Conservation (phyloP, 257 asterid genomes). For the Gynochthodes officinalis region DNA sequence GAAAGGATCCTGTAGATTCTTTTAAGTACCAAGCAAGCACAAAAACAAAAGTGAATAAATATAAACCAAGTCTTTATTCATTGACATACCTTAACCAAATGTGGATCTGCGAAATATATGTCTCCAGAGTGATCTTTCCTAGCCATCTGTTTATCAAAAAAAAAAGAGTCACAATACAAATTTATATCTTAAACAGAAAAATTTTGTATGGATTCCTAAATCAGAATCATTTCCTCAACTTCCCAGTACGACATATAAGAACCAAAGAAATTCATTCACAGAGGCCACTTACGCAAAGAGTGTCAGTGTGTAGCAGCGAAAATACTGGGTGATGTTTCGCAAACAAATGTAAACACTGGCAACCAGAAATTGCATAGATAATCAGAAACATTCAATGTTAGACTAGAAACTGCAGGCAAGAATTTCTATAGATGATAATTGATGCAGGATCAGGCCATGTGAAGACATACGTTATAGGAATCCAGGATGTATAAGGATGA, state of each 20-base stretch:
- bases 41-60: background rate
- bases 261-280: background rate
- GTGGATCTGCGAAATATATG: conserved; percentile 83
- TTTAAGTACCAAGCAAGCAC: background rate
- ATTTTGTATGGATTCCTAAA: conserved; percentile 9
- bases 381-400: background rate
- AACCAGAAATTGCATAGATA: conserved; percentile 20
- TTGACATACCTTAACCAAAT: conserved; percentile 80
- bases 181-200: background rate
- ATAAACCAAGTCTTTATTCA: background rate
- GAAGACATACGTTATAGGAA: conserved; percentile 68
- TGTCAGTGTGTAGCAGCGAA: conserved; percentile 78
- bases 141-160: conserved; percentile 64
- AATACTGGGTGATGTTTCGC: conserved; percentile 76
- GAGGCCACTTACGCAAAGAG: conserved; percentile 77
- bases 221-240: background rate
- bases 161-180: conserved; percentile 2
- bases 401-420: conserved; percentile 9
- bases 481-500: conserved; percentile 98
- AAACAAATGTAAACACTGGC: conserved; percentile 73
- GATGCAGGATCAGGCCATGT: conserved; percentile 5
- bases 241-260: background rate
- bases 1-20: background rate
- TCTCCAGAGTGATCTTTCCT: conserved; percentile 88
- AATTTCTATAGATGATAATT: conserved; percentile 8